A percentile compares a stretch with the other conserved stretches of the same genome.
Conservation (phyloP, 176 grass and related monocot genomes). For the Cenchrus purpureus region DNA sequence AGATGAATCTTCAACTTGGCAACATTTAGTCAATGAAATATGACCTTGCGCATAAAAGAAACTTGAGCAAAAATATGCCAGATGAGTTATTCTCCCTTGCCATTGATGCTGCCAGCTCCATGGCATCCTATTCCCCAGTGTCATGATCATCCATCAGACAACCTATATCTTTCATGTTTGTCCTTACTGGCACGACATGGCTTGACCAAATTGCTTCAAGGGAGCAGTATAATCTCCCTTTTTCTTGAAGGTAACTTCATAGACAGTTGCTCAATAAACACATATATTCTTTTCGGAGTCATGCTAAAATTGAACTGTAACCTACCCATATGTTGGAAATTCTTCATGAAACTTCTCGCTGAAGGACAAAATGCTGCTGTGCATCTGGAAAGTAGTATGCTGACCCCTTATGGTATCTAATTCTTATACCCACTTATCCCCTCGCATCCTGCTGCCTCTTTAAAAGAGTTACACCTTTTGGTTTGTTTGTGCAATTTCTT, state of each 20-base stretch:
- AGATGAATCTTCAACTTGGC: too few relatives aligned
- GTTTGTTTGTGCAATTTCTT: slow-evolving; percentile 14
- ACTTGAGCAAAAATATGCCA: not conserved
- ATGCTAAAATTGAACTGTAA: not conserved
- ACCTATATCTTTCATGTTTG: not conserved
- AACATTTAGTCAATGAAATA: too few relatives aligned
- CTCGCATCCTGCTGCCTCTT: not conserved
- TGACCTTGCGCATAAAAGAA: not conserved
- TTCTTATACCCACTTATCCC: slow-evolving; percentile 35
- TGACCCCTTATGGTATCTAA: not conserved
- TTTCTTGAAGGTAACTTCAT: slow-evolving; percentile 6
- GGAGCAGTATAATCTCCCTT: not conserved
- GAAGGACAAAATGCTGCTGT: slow-evolving; percentile 28
- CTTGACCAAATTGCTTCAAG: not conserved
- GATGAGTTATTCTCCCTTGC: not conserved
- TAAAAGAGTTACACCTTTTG: not conserved
- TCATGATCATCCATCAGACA: not conserved
- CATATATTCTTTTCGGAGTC: not conserved
- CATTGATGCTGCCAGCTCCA: not conserved
- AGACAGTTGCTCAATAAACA: not conserved
- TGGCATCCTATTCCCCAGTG: slow-evolving; percentile 35
- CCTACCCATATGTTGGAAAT: not conserved
- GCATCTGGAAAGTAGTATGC: slow-evolving; percentile 17
- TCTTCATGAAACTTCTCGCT: not conserved
- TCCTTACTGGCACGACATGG: not conserved